A percentile compares a stretch with the other conserved stretches of the same genome.
Conservation (phyloP, 768 basidiomycete species). For the Suillus spraguei region DNA sequence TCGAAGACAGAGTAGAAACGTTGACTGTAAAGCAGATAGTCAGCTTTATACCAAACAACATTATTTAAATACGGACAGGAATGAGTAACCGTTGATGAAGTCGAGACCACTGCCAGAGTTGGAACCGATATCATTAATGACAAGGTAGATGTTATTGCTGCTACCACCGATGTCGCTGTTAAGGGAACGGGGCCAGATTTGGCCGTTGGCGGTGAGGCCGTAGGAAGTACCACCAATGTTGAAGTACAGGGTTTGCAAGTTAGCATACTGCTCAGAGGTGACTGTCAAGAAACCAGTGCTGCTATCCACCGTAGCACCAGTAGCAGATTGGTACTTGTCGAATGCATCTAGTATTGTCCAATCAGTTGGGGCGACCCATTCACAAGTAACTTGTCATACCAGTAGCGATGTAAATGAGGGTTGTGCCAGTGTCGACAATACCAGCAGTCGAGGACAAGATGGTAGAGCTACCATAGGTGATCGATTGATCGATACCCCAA, state of each 20-base stretch:
- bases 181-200: conserved; percentile 38
- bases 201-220: conserved; percentile 28
- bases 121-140: conserved; percentile 27
- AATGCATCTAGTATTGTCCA: conserved; percentile 24
- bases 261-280: conserved; percentile 26
- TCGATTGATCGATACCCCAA: conserved; percentile 37
- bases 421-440: conserved; percentile 37
- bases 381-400: conserved; percentile 15
- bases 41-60: neutral
- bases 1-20: conserved; percentile 44
- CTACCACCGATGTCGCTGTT: conserved; percentile 32
- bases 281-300: conserved; percentile 34
- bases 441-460: conserved; percentile 30
- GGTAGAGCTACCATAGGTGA: conserved; percentile 27
- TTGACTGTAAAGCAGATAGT: conserved; percentile 19
- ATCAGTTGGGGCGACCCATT: neutral
- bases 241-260: conserved; percentile 30
- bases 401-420: conserved; percentile 26
- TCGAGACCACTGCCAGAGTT: conserved; percentile 21
- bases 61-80: conserved; percentile 17
- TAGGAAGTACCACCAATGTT: conserved; percentile 24
- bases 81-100: conserved; percentile 27
- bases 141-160: conserved; percentile 28
- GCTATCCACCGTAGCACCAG: conserved; percentile 29
- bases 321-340: conserved; percentile 22